Evolutionary conservation across 139 green algal genomes (phyloP), one percentile per base, ranked within the genome.

Genomic region (Pseudopediastrum boryanum): DNA sequence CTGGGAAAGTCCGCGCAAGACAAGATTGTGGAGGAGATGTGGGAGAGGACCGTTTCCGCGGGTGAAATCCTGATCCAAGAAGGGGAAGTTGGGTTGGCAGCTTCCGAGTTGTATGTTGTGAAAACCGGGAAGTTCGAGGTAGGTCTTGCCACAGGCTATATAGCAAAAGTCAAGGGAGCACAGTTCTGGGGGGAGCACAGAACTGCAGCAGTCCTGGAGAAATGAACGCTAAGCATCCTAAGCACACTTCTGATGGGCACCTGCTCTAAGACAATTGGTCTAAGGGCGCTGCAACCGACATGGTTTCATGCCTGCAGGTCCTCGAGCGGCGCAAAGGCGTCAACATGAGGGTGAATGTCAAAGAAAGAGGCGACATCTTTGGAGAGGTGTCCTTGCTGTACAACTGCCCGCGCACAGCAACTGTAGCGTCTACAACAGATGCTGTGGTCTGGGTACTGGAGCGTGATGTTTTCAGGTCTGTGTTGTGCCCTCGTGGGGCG

Each of bases 21-120:
- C 3, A 87, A 84, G 12, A 88, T 96, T 1, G 88, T 93, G 19
- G 56, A 83, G 70, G 73, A 89, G 23, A 94, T 86, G 80, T 86
- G 83, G 50, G 54, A 64, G 51, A 46, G 74, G 16, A 42, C 38
- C 10, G 83, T 90, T 13, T 4, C 64, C 31, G 87, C 89, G 6
- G 89, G 87, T 3, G 95, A 98, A 42, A 96, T 98, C 36, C 86
- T 98, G 6, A 98, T 98, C 76, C 89, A 92, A 68, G 90, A 97
- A 79, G 94, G 93, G 2, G 95, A 97, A 79, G 90, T 83, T n/a
- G 92, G 94, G n/a, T 66, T 94, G 38, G 86, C 87, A 6, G 90
- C 94, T n/a, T 87, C 86, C 6, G 93, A 98, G 86, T 82, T 99
- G 71, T 99, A 96, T 66, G 87, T 98, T 0, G 94, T 98, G 23